Base-by-base conservation (phyloP, 2,329 filamentous ascomycete genomes). In the Xylaria sp. region DNA sequence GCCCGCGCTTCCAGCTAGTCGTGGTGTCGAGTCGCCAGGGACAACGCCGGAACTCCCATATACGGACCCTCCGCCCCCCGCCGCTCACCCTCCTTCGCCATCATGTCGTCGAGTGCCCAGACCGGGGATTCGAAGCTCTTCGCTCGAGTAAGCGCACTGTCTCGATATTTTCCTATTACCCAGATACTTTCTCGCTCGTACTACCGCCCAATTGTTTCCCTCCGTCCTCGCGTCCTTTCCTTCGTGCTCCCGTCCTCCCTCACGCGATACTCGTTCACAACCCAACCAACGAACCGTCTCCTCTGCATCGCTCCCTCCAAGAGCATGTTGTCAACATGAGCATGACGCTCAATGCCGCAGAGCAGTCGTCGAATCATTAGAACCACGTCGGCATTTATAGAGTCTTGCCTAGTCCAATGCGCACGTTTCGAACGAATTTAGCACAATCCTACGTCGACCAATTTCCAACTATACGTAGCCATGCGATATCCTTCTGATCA, bases 61-160 rank as follows among this genome's bases (percentile, higher is more conserved):
- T 61, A 64, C 49, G 65, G 55, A 3, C 49, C 25, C 41, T 46
- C 65, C 62, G 60, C 59, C 31, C 51, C 53, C 62, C 46, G 49
- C 54, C 56, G 58, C 51, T 59, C 68, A 67, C 68, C 57, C n/a
- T 40, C 38, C 40, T 58, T 52, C 21, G 53, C 52, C 75, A 78
- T 72, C 73, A 87, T 87, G 84, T 82, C 85, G 72, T 80, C 82
- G 64, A 80, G 81, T 66, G 80, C 87, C 78, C 92, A 91, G 81
- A 37, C 64, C 17, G 93, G 95, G 80, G 95, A 98, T 87, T 96
- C 95, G 81, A 98, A 97, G 87, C 89, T 99, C 81, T 99, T 99
- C 83, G 94, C 95, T 78, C 89, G 95, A 83, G 95, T 99, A 86
- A 83, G 84, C 78, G 41, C 57, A 62, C 63, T 46, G 29, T 65